A percentile compares a stretch with the other conserved stretches of the same genome.
Conservation (phyloP, 108 stramenopile species). For the Pseudonitzschia pungens region DNA sequence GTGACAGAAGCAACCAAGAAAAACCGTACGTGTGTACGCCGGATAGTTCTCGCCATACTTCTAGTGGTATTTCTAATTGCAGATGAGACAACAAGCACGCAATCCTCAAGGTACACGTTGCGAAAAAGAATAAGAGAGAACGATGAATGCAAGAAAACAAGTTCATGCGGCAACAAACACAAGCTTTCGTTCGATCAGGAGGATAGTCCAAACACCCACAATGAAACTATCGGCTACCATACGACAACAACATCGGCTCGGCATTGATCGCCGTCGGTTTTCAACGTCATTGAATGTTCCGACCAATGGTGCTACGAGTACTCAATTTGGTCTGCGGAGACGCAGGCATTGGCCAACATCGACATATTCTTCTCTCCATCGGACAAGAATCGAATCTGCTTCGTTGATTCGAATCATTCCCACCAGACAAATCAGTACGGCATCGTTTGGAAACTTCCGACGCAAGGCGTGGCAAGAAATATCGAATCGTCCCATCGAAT, state of each 20-base stretch:
- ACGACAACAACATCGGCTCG: background rate
- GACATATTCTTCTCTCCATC: background rate
- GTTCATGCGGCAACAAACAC: background rate
- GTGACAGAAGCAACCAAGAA: too few relatives aligned
- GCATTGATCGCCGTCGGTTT: background rate
- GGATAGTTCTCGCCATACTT: too few relatives aligned
- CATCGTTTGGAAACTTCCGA: background rate
- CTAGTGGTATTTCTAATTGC: too few relatives aligned
- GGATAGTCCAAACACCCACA: background rate
- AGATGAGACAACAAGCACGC: too few relatives aligned
- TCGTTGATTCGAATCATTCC: background rate
- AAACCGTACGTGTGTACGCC: too few relatives aligned
- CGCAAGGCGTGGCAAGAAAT: constrained; percentile 21
- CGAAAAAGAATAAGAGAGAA: background rate
- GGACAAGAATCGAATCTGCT: background rate
- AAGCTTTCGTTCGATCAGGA: background rate
- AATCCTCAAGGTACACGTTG: too few relatives aligned
- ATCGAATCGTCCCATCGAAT: constrained; percentile 40
- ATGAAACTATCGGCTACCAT: background rate
- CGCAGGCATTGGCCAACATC: constrained; percentile 1
- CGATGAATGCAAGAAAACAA: background rate
- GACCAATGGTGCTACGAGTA: background rate
- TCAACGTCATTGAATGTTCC: background rate
- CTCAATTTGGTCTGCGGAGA: background rate
- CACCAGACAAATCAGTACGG: background rate